Base-by-base conservation (phyloP, 2,329 filamentous ascomycete genomes). In the Kalaharituber pfeilii region DNA sequence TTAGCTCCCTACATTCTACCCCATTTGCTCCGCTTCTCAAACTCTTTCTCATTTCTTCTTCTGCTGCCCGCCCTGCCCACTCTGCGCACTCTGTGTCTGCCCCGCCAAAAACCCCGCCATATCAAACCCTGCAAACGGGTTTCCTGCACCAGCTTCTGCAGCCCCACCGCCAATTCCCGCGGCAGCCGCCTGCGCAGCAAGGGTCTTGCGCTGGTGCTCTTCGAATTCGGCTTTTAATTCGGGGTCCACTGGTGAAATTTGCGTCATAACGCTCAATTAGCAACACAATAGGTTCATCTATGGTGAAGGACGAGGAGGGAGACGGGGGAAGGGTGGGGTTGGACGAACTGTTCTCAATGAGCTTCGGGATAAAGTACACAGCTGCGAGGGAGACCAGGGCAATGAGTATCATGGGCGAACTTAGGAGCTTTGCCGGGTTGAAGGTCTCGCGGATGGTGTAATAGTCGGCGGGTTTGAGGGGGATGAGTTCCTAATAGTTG, bases 241-340 rank as follows among this genome's bases (percentile, higher is more conserved):
- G n/a, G 86, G 86, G 67, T 96, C 91, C 88, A 98, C 88, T 95
- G 64, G n/a, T n/a, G n/a, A n/a, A n/a, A n/a, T n/a, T n/a, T 47
- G 26, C 25, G n/a, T 11, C 18, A 4, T 22, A 18, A 13, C 18
- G 24, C 5, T 5, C n/a, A 18, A 47, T 13, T 25, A 13, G 11
- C 42, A 47, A 25, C 25, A 22, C 15, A 22, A 11, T 25, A 9
- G 9, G n/a, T 36, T n/a, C n/a, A 36, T 36, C 9, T n/a, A 36
- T 36, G 30, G 9, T 9, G 30, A 36, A n/a, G 30, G n/a, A 36
- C 30, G 30, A 36, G 30, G n/a, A 36, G 9, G n/a, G 9, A n/a
- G 11, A 28, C 49, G 22, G 24, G 49, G 33, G 27, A 56, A 13
- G 39, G 27, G 33, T 36, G 7, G 8, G 47, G 52, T 26, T 22